A percentile compares a stretch with the other conserved stretches of the same genome.
Evolutionary conservation across 768 basidiomycete species (phyloP).

Genomic region (Tulasnella sp.): DNA sequence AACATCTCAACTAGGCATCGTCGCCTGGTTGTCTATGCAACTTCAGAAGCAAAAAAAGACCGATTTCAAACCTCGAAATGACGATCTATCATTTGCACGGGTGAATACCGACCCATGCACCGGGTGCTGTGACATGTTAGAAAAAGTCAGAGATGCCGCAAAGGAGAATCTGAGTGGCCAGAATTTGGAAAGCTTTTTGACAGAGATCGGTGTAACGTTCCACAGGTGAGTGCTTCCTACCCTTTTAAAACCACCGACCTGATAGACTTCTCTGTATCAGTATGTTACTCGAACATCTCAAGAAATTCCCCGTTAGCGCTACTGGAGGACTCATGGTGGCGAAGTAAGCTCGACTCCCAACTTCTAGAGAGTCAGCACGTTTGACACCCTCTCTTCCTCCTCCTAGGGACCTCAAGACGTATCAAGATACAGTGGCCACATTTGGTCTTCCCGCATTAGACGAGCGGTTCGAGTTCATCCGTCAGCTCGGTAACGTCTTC

Average conservation of each 20-base stretch:
- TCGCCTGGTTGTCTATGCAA: constrained; percentile 61
- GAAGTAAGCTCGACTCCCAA: constrained; percentile 35
- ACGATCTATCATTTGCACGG: constrained; percentile 87
- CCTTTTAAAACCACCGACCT: not conserved
- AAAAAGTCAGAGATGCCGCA: constrained; percentile 66
- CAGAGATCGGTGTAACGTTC: constrained; percentile 89
- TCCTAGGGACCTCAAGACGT: constrained; percentile 86
- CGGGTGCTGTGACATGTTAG: constrained; percentile 73
- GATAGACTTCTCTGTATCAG: constrained; percentile 29
- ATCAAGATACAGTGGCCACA: constrained; percentile 80
- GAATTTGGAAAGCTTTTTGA: constrained; percentile 84
- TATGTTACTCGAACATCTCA: constrained; percentile 83
- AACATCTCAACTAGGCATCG: constrained; percentile 37
- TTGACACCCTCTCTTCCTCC: not conserved
- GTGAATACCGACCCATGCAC: constrained; percentile 92
- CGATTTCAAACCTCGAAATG: constrained; percentile 95
- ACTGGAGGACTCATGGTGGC: constrained; percentile 97
- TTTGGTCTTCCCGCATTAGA: constrained; percentile 74
- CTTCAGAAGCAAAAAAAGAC: constrained; percentile 88
- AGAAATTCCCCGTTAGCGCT: constrained; percentile 93
- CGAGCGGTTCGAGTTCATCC: constrained; percentile 96
- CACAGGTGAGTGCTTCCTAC: constrained; percentile 50
- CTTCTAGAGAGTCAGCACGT: not conserved
- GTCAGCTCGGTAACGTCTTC: constrained; percentile 94
- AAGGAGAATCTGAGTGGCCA: constrained; percentile 76